Base-by-base conservation (phyloP, 129 eudicot genomes). In the Flaveria robusta region DNA sequence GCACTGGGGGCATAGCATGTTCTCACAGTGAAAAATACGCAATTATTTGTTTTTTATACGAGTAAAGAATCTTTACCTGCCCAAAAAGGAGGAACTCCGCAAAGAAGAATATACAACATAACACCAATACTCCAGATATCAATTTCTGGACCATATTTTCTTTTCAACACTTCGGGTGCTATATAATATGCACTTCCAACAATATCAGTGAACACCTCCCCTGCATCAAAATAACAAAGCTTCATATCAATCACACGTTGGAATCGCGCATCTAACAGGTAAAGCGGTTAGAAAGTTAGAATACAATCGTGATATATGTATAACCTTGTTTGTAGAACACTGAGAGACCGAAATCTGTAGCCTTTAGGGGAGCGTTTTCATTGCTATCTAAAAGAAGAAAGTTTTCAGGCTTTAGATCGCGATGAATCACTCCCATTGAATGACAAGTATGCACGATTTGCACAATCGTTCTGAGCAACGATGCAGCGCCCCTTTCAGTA, bases 41-140 rank as follows among this genome's bases (percentile, higher is more conserved):
- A 1, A 11, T 3, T 47, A 47, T 2, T 14, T 47, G 7, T 63
- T 72, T 29, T 31, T 1, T 41, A 49, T 4, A 15, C 3, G 15
- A 56, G 23, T 56, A 43, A n/a, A 52, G 41, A 77, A 51, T 34
- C 12, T 64, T 46, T 78, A 88, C 97, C 97, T 77, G 97, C 97
- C 97, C 97, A 91, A 68, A 91, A 91, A 22, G 97, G 97, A 66
- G 97, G 97, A 85, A 88, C 95, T 31, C 95, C 97, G 58, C 86
- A 86, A 5, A 91, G 89, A 81, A 91, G 95, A 76, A 91, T 91
- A 50, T 91, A 91, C 59, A 91, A 58, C 95, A 91, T 88, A 74
- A 91, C 97, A 45, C 97, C 97, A 54, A 91, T 73, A 77, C 97
- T 88, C 97, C 97, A 91, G 0, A 91, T 88, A 88, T 91, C 97